A percentile compares a stretch with the other conserved stretches of the same genome.
Evolutionary conservation across 2,329 filamentous ascomycete species (phyloP).

Genomic region (Lecanoromycetidae sp.): DNA sequence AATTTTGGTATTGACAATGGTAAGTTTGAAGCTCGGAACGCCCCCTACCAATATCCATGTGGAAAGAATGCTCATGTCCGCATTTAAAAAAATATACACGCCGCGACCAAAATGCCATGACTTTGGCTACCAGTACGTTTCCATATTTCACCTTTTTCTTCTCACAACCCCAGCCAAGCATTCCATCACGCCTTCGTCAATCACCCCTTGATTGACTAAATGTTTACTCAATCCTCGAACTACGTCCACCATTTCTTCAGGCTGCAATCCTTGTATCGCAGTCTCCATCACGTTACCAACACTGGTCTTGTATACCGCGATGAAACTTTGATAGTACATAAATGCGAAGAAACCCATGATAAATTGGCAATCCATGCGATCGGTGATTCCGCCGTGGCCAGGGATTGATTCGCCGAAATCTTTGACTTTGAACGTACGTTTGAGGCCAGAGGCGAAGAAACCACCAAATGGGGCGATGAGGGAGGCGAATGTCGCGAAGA

Average conservation of each 20-base stretch:
- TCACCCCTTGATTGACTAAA: constrained; percentile 49
- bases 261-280: constrained; percentile 75
- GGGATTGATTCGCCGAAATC: constrained; percentile 98
- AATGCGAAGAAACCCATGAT: constrained; percentile 99
- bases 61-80: too few species aligned
- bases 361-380: constrained; percentile 99
- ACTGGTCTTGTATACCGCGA: constrained; percentile 73
- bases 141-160: constrained; percentile 1
- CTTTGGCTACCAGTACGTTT: background rate
- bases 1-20: too few species aligned
- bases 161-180: constrained; percentile 11
- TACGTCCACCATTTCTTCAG: constrained; percentile 80
- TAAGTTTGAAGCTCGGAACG: too few species aligned
- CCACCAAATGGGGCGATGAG: constrained; percentile 95
- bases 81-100: background rate
- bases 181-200: constrained; percentile 40
- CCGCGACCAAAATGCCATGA: background rate
- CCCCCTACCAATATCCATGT: too few species aligned
- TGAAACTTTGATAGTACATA: constrained; percentile 98
- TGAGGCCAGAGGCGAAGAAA: constrained; percentile 94
- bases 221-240: constrained; percentile 51
- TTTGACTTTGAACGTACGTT: constrained; percentile 99
- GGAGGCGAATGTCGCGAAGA: constrained; percentile 86
- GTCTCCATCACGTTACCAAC: constrained; percentile 82
- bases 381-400: constrained; percentile 87